phyloP scores from a whole-genome alignment of 805 yeast species.

The Ogataea corticis region DNA sequence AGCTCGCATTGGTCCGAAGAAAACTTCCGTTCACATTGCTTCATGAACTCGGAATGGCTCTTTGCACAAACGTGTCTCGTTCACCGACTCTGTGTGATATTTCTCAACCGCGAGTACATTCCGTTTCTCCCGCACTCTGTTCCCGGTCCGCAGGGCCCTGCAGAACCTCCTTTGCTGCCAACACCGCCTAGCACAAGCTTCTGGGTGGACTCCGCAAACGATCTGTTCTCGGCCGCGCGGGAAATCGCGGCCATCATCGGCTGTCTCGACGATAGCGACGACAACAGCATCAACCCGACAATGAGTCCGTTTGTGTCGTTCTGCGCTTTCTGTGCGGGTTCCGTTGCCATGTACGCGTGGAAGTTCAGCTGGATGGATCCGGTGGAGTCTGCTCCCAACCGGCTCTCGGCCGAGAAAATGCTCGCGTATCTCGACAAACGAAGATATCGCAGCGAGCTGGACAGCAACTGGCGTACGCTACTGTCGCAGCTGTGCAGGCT shows the following conservation, averaged over 20 bases:
- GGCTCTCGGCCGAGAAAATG: conserved; percentile 3
- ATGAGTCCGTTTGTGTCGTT: conserved; percentile 9
- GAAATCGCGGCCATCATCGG: conserved; percentile 7
- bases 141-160: conserved; percentile 11
- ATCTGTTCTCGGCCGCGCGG: conserved; percentile 7
- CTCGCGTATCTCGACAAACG: conserved; percentile 1
- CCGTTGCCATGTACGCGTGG: conserved; percentile 10
- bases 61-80: conserved; percentile 2
- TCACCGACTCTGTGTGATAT: conserved; percentile 6
- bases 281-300: conserved; percentile 1
- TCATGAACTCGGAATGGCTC: conserved; percentile 3
- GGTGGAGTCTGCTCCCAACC: not conserved
- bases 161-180: conserved; percentile 11
- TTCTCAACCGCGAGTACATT: conserved; percentile 11
- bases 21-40: conserved; percentile 4
- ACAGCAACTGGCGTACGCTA: conserved; percentile 7
- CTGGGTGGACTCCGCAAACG: conserved; percentile 1
- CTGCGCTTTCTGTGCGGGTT: conserved; percentile 7
- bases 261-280: conserved; percentile 1
- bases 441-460: conserved; percentile 1
- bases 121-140: conserved; percentile 14
- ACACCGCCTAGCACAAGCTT: conserved; percentile 6
- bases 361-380: conserved; percentile 15
- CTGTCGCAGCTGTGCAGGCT: conserved; percentile 5
- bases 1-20: conserved; percentile 4